These are phyloP conservation scores for Calonectria hawksworthii DNA, from an alignment of 2,329 filamentous ascomycete genomes.

Conservation along the genomic window DNA sequence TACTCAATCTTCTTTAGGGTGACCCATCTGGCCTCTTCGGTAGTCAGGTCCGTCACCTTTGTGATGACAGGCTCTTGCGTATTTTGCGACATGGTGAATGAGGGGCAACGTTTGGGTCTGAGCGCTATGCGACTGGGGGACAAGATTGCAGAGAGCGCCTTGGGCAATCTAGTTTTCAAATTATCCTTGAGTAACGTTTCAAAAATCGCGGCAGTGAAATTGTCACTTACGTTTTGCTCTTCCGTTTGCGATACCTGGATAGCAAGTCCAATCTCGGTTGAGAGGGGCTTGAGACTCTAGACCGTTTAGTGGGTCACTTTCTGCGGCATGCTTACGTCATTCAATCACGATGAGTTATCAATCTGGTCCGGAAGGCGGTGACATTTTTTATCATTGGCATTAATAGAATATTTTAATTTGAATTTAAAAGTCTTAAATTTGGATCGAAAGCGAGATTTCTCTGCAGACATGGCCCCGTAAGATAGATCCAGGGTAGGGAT, in stretches of 20 bases:
- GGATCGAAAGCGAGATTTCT: too few relatives aligned
- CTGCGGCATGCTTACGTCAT: background rate
- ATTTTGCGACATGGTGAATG: constrained; percentile 2
- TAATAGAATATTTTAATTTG: background rate
- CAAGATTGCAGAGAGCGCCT: background rate
- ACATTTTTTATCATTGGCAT: too few relatives aligned
- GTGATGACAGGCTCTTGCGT: constrained; percentile 44
- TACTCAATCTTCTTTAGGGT: constrained; percentile 46
- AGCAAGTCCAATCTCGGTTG: background rate
- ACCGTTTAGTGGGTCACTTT: background rate
- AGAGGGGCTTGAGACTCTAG: background rate
- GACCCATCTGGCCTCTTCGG: constrained; percentile 43
- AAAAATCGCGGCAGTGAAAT: background rate
- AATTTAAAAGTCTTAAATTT: background rate
- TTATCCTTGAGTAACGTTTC: background rate
- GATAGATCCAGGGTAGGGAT: background rate
- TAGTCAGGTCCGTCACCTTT: constrained; percentile 38
- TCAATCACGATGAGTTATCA: background rate
- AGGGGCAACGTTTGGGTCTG: background rate
- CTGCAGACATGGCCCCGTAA: too few relatives aligned
- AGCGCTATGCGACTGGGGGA: background rate
- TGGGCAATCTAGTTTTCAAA: background rate
- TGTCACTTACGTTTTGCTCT: background rate
- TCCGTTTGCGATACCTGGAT: background rate
- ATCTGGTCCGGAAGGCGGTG: too few relatives aligned